Conservation (phyloP, 495 filamentous ascomycete species). For the Xanthoparmelia taractica region DNA sequence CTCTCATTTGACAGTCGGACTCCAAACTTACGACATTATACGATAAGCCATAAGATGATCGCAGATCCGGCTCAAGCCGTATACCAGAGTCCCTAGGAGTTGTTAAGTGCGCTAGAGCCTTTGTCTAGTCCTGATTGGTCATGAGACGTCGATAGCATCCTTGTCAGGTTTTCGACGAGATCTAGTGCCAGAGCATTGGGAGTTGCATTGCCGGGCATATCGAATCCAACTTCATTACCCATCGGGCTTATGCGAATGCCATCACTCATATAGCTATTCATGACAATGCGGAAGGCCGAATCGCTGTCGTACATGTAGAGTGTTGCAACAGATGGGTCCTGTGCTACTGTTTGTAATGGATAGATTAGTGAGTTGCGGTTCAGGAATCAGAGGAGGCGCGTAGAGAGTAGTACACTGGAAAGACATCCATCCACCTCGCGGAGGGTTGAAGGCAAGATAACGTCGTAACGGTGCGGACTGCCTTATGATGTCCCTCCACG, state of each 20-base stretch:
- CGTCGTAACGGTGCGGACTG: not conserved
- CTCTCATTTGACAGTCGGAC: too few relatives aligned
- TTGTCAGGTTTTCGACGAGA: not conserved
- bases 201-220: not conserved
- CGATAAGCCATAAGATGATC: too few relatives aligned
- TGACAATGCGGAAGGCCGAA: not conserved
- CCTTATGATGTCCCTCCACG: not conserved
- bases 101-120: too few relatives aligned
- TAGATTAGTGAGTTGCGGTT: not conserved
- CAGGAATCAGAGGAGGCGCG: not conserved
- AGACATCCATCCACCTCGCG: not conserved
- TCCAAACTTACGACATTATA: too few relatives aligned
- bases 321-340: not conserved
- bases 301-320: constrained; percentile 6
- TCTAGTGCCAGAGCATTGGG: not conserved
- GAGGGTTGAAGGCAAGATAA: not conserved
- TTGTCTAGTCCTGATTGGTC: too few relatives aligned
- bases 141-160: too few relatives aligned
- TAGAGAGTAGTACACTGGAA: not conserved
- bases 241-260: constrained; percentile 37
- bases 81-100: too few relatives aligned
- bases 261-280: constrained; percentile 3
- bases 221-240: not conserved
- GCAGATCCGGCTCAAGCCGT: too few relatives aligned
- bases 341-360: not conserved